These are phyloP conservation scores for Flammula alnicola DNA, from an alignment of 1,284 basidiomycete species.

Conservation along the genomic window DNA sequence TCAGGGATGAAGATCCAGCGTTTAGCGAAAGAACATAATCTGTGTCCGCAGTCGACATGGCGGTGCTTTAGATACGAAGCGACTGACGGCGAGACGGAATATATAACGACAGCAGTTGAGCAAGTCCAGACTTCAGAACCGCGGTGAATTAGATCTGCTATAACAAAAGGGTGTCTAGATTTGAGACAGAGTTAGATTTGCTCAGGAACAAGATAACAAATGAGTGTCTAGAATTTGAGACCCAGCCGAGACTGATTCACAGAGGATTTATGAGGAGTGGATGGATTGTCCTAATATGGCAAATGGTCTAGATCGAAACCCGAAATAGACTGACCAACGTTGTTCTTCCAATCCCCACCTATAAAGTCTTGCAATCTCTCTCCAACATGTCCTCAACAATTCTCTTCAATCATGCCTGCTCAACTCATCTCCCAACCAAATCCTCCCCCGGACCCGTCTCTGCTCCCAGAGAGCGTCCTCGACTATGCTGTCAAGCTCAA, in stretches of 20 bases:
- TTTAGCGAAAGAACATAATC: conserved; percentile 62
- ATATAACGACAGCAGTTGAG: not conserved
- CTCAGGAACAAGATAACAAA: not conserved
- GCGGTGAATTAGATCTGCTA: too few species aligned
- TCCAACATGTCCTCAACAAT: conserved; percentile 12
- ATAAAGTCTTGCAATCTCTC: conserved; percentile 13
- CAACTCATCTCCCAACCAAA: conserved; percentile 60
- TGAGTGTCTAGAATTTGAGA: not conserved
- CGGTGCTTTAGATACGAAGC: not conserved
- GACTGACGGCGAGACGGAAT: not conserved
- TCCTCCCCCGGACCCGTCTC: conserved; percentile 65
- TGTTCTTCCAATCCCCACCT: too few species aligned
- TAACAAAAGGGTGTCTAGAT: too few species aligned
- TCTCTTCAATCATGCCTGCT: conserved; percentile 52
- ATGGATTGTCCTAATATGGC: too few species aligned
- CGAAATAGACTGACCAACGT: too few species aligned
- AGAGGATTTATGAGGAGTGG: not conserved
- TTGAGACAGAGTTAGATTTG: not conserved
- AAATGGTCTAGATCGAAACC: too few species aligned
- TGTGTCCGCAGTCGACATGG: conserved; percentile 12
- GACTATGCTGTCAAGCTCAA: conserved; percentile 48
- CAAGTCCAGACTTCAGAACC: too few species aligned
- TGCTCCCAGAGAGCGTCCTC: conserved; percentile 55
- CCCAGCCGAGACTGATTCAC: too few species aligned
- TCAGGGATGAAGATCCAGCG: conserved; percentile 79